Evolutionary conservation across 495 filamentous ascomycete genomes (phyloP).

Genomic region (Neurospora africana): DNA sequence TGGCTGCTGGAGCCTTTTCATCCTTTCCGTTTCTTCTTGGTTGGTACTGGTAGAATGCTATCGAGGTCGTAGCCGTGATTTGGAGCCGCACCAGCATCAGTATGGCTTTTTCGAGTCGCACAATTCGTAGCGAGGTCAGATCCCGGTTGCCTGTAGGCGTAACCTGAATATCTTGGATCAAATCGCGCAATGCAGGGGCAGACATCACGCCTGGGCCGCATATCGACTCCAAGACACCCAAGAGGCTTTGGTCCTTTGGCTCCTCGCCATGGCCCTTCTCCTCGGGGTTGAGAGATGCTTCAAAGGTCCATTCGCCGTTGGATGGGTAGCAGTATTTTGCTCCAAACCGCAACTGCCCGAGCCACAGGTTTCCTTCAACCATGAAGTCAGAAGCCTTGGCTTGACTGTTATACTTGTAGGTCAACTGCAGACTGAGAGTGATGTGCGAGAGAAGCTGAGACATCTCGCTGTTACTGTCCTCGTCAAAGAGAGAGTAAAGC

Average conservation of each 20-base stretch:
- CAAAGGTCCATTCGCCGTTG: neutral
- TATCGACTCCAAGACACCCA: neutral
- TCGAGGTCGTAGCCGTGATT: neutral
- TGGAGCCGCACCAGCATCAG: constrained; percentile 11
- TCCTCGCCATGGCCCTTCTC: neutral
- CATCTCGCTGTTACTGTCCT: neutral
- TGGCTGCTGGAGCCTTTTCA: neutral
- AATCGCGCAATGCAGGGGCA: neutral
- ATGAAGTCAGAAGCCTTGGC: neutral
- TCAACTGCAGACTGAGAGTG: neutral
- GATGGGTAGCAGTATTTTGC: neutral
- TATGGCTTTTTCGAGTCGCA: neutral
- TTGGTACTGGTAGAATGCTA: neutral
- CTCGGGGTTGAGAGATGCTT: neutral
- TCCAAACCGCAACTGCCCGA: neutral
- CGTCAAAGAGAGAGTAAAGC: neutral
- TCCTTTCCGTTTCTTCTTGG: neutral
- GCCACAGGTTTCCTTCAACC: neutral
- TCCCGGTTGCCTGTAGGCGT: neutral
- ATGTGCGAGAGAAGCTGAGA: neutral
- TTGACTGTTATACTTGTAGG: neutral
- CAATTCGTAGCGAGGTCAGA: constrained; percentile 3
- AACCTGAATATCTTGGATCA: constrained; percentile 2
- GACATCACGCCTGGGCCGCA: neutral
- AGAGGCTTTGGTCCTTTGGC: neutral